A percentile compares a stretch with the other conserved stretches of the same genome.
These are phyloP conservation scores for Cornus florida DNA, from an alignment of 148 eudicot genomes.

Conservation along the genomic window DNA sequence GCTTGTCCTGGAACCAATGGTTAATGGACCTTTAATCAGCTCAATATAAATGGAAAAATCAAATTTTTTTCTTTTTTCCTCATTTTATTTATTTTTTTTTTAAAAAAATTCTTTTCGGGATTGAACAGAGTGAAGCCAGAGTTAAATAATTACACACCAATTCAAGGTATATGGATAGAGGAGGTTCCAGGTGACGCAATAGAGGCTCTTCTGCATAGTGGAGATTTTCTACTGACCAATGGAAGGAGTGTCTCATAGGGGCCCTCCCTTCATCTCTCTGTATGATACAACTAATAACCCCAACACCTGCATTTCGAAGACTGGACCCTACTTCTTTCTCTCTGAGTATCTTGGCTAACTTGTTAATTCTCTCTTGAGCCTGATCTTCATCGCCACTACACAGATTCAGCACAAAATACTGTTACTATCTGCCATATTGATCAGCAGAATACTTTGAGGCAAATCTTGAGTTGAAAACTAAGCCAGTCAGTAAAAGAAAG, in stretches of 20 bases:
- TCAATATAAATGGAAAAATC: background rate
- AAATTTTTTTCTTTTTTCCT: background rate
- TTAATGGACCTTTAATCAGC: slow-evolving; percentile 12
- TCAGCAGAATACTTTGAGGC: background rate
- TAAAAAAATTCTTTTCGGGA: background rate
- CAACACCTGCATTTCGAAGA: slow-evolving; percentile 76
- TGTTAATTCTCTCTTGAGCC: slow-evolving; percentile 96
- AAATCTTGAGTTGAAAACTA: background rate
- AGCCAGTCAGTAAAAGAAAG: background rate
- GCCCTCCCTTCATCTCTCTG: slow-evolving; percentile 98
- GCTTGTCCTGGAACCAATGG: slow-evolving; percentile 69
- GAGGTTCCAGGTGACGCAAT: slow-evolving; percentile 96
- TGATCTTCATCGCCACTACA: slow-evolving; percentile 99
- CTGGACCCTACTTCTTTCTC: slow-evolving; percentile 86
- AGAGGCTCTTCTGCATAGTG: slow-evolving; percentile 84
- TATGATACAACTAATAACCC: slow-evolving; percentile 91
- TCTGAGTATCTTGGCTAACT: slow-evolving; percentile 80
- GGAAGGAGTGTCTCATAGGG: slow-evolving; percentile 97
- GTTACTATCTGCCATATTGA: slow-evolving; percentile 4
- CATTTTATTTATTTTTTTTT: too few relatives aligned
- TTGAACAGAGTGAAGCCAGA: background rate
- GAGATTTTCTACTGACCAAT: slow-evolving; percentile 77
- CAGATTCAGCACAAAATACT: slow-evolving; percentile 12
- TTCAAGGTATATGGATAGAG: slow-evolving; percentile 94
- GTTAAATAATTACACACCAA: slow-evolving; percentile 49